phyloP scores from a whole-genome alignment of 1,284 basidiomycete species.

The Ceratorhiza oryzae-sativae region DNA sequence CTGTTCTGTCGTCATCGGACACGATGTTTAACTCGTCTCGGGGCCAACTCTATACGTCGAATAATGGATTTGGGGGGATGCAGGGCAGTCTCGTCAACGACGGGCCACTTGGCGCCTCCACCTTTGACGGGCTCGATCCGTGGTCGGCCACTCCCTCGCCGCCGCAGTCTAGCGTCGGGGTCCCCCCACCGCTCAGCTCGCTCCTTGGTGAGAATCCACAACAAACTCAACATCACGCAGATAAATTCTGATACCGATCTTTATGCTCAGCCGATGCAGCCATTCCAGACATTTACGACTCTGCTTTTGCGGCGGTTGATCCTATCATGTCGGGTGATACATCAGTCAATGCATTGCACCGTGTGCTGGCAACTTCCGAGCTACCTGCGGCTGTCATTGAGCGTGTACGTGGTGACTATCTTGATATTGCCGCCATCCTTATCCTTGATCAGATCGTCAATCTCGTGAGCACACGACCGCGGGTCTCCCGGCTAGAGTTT shows the following conservation, averaged over 20 bases:
- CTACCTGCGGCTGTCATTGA: slow-evolving; percentile 84
- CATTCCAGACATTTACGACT: slow-evolving; percentile 79
- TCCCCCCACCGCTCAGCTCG: slow-evolving; percentile 55
- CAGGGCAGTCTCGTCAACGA: slow-evolving; percentile 49
- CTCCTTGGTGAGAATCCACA: slow-evolving; percentile 61
- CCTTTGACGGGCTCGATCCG: slow-evolving; percentile 77
- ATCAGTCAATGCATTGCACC: slow-evolving; percentile 80
- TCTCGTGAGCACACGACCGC: slow-evolving; percentile 74
- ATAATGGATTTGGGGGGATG: slow-evolving; percentile 38
- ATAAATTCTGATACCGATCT: too few species aligned
- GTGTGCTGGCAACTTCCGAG: slow-evolving; percentile 75
- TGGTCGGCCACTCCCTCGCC: slow-evolving; percentile 86
- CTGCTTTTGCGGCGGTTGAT: slow-evolving; percentile 76
- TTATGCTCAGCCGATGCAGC: slow-evolving; percentile 67
- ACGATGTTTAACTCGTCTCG: slow-evolving; percentile 37
- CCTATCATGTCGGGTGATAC: slow-evolving; percentile 70
- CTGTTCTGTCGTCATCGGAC: slow-evolving; percentile 19
- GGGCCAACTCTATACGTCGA: slow-evolving; percentile 31
- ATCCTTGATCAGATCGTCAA: slow-evolving; percentile 72
- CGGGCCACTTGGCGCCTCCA: slow-evolving; percentile 70
- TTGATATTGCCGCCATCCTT: slow-evolving; percentile 6
- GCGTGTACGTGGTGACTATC: slow-evolving; percentile 59
- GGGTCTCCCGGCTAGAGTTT: slow-evolving; percentile 85
- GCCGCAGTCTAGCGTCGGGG: slow-evolving; percentile 59
- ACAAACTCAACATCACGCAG: slow-evolving; percentile 51